Evolutionary conservation across 495 filamentous ascomycete genomes (phyloP), one percentile per base, ranked within the genome.

Genomic region (Penicillium pancosmium): DNA sequence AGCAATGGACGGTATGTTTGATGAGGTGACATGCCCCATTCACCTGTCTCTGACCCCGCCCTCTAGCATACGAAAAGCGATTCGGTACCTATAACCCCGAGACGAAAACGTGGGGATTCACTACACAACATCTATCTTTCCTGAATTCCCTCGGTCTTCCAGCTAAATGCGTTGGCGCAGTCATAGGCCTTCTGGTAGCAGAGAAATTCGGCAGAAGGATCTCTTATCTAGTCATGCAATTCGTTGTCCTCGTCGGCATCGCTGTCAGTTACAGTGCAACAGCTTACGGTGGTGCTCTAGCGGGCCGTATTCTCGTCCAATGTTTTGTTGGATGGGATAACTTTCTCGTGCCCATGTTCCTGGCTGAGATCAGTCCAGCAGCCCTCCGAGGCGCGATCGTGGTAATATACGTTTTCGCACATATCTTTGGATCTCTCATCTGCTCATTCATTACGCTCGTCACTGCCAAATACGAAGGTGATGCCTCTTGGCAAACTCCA

Each of bases 401-500:
- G 5, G 50, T 61, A 13, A 33, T 47, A 8, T 55, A 55, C 43
- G 31, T 55, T 15, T 55, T 55, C 18, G 52, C 46, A 11, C 52
- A 61, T 51, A 25, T 55, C 48, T 54, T 55, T 1, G 58, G 58
- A 1, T 55, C 52, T 6, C 43, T 55, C 12, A 55, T 61, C 11
- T 56, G 53, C 18, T 54, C 52, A 6, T 61, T 56, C 33, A 35
- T 50, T 15, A 61, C 49, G 21, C 49, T 59, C 13, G 16, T 15
- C 12, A 56, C 59, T 34, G 16, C 36, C 2, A 52, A 33, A 34
- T 43, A 56, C 33, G 27, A 33, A 5, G 44, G 36, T 19, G 49
- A 56, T 56, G 18, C 41, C 4, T 56, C 53, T 23, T 61, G 59
- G 59, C 27, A 61, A 38, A 48, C 52, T 33, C 59, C 59, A 3